Base-by-base conservation (phyloP, 2,329 filamentous ascomycete species). In the Cadophora luteo-olivacea region DNA sequence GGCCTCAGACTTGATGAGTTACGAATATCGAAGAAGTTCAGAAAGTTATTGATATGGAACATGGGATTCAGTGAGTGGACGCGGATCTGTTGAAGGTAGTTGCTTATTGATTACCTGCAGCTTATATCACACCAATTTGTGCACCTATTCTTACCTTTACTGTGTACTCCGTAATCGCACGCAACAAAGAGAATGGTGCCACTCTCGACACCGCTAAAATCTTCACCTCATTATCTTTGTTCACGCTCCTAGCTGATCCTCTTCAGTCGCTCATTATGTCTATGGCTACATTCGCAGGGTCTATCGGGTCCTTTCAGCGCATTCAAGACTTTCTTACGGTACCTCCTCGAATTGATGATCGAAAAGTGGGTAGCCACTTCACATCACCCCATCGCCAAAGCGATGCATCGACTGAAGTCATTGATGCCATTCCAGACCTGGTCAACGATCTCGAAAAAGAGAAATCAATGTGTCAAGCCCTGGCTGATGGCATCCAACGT, bases 161-260 rank as follows among this genome's bases (percentile, higher is more conserved):
- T 24, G 36, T 65, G 6, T 70, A 66, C 36, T 60, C 65, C 4
- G 61, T 67, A 6, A 60, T 72, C n/a, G 51, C 65, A 9, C 60
- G 66, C 11, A 54, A 49, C 24, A n/a, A 22, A n/a, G 45, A 11
- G 9, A 69, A 55, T 16, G 61, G 49, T 19, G 6, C 29, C 5
- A 52, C 58, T 16, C 52, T 68, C 11, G 61, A 65, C 25, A 65
- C 68, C 3, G 38, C 68, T 3, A 55, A 54, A 24, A 54, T 68
- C 9, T 77, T 77, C 60, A 77, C 75, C 9, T 73, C 75, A 41
- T 61, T 76, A 24, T 73, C 75, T 6, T 70, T 74, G 24, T 68
- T 77, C 22, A 66, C 68, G 5, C 68, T 77, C 1, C 65, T 77
- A 52, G 64, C 71, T 8, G 54, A 61, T 1, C 73, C 72, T 3